These are phyloP conservation scores for Cotoneaster glaucophyllus DNA, from an alignment of 306 rosid genomes.

Conservation along the genomic window DNA sequence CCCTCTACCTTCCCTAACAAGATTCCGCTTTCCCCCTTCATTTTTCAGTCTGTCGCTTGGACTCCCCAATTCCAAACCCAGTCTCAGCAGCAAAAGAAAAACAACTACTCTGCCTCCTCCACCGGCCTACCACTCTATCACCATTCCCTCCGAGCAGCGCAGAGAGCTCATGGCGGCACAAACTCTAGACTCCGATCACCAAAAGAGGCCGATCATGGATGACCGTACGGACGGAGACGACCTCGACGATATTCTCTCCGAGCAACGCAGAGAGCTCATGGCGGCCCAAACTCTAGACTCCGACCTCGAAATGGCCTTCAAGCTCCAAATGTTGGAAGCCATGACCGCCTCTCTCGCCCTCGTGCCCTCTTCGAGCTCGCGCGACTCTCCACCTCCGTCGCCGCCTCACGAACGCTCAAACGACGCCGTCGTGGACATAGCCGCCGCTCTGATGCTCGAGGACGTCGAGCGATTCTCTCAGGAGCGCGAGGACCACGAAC, in stretches of 20 bases:
- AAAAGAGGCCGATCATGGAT: neutral
- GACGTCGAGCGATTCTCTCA: slow-evolving; percentile 14
- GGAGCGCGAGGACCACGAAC: slow-evolving; percentile 23
- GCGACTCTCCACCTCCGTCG: neutral
- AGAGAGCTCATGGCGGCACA: slow-evolving; percentile 16
- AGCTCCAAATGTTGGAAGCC: slow-evolving; percentile 43
- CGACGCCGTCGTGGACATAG: slow-evolving; percentile 16
- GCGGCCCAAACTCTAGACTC: slow-evolving; percentile 19
- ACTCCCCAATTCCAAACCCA: too few species aligned
- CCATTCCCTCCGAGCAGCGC: slow-evolving; percentile 16
- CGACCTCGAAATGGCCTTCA: slow-evolving; percentile 30
- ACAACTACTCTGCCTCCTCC: neutral
- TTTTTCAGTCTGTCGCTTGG: too few species aligned
- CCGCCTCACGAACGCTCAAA: neutral
- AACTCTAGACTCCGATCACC: slow-evolving; percentile 23
- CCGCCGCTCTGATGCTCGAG: slow-evolving; percentile 18
- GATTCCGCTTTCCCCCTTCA: too few species aligned
- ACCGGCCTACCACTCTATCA: too few species aligned
- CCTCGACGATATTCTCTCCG: neutral
- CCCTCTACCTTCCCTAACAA: too few species aligned
- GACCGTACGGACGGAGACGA: neutral
- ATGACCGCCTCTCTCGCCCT: slow-evolving; percentile 27
- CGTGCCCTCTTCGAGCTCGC: slow-evolving; percentile 15
- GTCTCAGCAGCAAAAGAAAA: too few species aligned
- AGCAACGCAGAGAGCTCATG: slow-evolving; percentile 20